Percentiles rank a stretch among this genome's conserved stretches.
These are phyloP conservation scores for Solanum neorickii DNA, from an alignment of 257 asterid species.

Conservation along the genomic window DNA sequence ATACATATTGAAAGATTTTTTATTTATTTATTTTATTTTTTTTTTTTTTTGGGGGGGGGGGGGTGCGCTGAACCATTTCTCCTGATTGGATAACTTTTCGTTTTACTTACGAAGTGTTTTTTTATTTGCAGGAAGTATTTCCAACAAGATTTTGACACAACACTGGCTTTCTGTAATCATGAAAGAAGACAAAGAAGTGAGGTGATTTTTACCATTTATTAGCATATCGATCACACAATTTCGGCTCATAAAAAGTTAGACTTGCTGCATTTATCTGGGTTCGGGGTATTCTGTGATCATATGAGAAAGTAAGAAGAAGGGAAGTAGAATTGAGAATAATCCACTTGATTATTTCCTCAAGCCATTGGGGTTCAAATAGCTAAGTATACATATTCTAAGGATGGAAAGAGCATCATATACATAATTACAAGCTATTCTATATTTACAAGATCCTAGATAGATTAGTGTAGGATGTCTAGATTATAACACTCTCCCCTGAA, in stretches of 20 bases:
- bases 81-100: background rate
- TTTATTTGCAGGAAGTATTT: slow-evolving; percentile 51
- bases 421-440: background rate
- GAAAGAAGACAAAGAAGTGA: slow-evolving; percentile 82
- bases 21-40: too few relatives aligned
- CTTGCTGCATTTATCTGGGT: background rate
- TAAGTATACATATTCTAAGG: background rate
- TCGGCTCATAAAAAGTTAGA: background rate
- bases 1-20: background rate
- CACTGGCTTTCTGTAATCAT: slow-evolving; percentile 79
- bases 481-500: background rate
- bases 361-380: background rate
- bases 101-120: slow-evolving; percentile 5
- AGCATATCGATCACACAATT: background rate
- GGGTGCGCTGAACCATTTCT: background rate
- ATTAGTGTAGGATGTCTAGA: background rate
- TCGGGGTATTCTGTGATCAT: background rate
- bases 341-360: background rate
- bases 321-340: background rate
- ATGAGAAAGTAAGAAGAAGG: background rate
- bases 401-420: background rate
- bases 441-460: background rate
- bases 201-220: slow-evolving; percentile 27
- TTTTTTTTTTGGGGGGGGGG: too few relatives aligned
- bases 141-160: slow-evolving; percentile 86